Percentiles rank a stretch among this genome's conserved stretches.
Evolutionary conservation across 176 grass and related monocot genomes (phyloP).

Genomic region (Oryza australiensis): DNA sequence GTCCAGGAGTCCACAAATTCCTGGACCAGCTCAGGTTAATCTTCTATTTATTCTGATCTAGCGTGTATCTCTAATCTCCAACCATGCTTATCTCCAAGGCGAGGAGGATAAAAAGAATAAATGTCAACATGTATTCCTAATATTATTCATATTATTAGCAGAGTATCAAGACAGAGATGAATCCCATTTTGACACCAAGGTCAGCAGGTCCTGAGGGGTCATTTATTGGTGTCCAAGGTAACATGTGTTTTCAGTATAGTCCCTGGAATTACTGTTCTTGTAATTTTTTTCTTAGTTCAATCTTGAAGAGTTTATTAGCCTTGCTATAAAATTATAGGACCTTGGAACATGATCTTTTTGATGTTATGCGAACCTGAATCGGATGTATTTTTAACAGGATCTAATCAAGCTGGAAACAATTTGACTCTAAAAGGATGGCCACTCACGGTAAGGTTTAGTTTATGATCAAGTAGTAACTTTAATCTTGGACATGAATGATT

Average conservation of each 20-base stretch:
- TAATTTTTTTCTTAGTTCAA: neutral
- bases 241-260: neutral
- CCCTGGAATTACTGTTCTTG: constrained; percentile 14
- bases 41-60: constrained; percentile 24
- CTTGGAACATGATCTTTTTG: neutral
- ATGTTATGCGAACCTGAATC: constrained; percentile 30
- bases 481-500: neutral
- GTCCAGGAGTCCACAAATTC: constrained; percentile 78
- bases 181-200: constrained; percentile 82
- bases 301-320: constrained; percentile 8
- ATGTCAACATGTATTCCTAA: constrained; percentile 6
- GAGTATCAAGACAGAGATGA: constrained; percentile 93
- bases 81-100: neutral
- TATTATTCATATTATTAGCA: constrained; percentile 48
- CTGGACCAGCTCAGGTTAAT: constrained; percentile 78
- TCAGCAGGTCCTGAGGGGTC: constrained; percentile 74
- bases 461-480: constrained; percentile 5
- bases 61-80: constrained; percentile 1
- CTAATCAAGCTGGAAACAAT: constrained; percentile 92
- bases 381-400: constrained; percentile 57
- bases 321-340: constrained; percentile 11
- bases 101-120: neutral
- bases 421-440: constrained; percentile 99
- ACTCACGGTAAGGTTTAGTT: constrained; percentile 72
- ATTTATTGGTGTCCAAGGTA: constrained; percentile 91